phyloP scores from a whole-genome alignment of 352 stramenopile genomes.

The Saprolegnia diclina region DNA sequence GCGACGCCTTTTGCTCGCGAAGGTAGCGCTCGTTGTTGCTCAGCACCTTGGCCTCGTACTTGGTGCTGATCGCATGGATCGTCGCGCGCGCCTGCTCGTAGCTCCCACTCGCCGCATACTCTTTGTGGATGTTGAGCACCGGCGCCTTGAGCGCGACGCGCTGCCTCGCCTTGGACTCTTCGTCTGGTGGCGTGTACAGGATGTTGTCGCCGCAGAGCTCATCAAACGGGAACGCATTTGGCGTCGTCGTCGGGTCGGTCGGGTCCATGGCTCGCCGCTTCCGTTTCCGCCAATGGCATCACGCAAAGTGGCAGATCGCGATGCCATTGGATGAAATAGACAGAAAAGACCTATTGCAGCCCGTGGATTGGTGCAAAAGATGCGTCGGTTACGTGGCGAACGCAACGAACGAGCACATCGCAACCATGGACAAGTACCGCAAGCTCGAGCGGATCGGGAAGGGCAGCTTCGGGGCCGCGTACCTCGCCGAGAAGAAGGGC shows the following conservation, averaged over 20 bases:
- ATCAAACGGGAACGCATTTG: constrained; percentile 15
- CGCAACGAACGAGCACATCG: neutral
- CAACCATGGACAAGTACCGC: constrained; percentile 70
- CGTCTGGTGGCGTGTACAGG: constrained; percentile 36
- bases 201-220: constrained; percentile 36
- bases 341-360: neutral
- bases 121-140: constrained; percentile 43
- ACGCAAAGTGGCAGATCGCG: neutral
- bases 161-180: neutral
- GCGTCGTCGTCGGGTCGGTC: neutral
- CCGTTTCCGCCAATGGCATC: neutral
- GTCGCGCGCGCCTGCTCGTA: constrained; percentile 45
- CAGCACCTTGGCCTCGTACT: constrained; percentile 46
- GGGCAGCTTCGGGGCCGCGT: constrained; percentile 64
- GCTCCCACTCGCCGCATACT: constrained; percentile 43
- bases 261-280: neutral
- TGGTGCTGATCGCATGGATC: constrained; percentile 43
- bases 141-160: constrained; percentile 54
- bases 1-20: constrained; percentile 33
- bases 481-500: constrained; percentile 47
- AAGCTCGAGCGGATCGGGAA: constrained; percentile 72
- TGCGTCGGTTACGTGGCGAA: neutral
- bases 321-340: neutral
- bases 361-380: neutral
- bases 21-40: constrained; percentile 49